Percentiles rank a stretch among this genome's conserved stretches.
Conservation (phyloP, 495 filamentous ascomycete species). For the Xylaria bambusicola region DNA sequence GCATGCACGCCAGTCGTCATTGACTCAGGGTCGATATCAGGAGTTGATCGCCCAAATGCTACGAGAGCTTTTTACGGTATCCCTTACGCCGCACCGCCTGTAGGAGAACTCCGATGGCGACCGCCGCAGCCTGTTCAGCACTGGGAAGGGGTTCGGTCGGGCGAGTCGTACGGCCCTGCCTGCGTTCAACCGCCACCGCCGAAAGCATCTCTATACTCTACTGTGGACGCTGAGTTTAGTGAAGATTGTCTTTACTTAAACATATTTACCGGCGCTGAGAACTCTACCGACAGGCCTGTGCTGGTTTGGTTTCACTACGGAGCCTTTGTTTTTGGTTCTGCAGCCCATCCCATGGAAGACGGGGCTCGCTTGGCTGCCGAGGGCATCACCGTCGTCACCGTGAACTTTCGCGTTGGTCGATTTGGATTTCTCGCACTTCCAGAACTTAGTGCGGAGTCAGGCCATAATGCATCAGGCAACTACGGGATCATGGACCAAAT, state of each 20-base stretch:
- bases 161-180: not conserved
- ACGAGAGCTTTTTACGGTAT: conserved; percentile 55
- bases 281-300: conserved; percentile 15
- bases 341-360: conserved; percentile 14
- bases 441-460: conserved; percentile 9
- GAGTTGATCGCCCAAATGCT: not conserved
- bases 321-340: conserved; percentile 29
- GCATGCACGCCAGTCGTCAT: not conserved
- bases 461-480: conserved; percentile 26
- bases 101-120: conserved; percentile 56
- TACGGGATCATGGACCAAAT: conserved; percentile 55
- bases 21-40: conserved; percentile 12
- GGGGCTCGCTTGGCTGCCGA: not conserved
- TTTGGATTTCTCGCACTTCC: conserved; percentile 53
- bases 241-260: conserved; percentile 22
- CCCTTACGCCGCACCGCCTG: conserved; percentile 62
- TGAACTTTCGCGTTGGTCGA: conserved; percentile 59
- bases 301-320: conserved; percentile 33
- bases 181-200: not conserved
- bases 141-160: not conserved
- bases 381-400: conserved; percentile 38
- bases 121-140: conserved; percentile 9
- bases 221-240: conserved; percentile 43
- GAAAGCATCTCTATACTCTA: conserved; percentile 28
- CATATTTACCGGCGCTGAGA: conserved; percentile 18